A percentile compares a stretch with the other conserved stretches of the same genome.
These are phyloP conservation scores for Amanita pallidorosea DNA, from an alignment of 768 basidiomycete species.

Conservation along the genomic window DNA sequence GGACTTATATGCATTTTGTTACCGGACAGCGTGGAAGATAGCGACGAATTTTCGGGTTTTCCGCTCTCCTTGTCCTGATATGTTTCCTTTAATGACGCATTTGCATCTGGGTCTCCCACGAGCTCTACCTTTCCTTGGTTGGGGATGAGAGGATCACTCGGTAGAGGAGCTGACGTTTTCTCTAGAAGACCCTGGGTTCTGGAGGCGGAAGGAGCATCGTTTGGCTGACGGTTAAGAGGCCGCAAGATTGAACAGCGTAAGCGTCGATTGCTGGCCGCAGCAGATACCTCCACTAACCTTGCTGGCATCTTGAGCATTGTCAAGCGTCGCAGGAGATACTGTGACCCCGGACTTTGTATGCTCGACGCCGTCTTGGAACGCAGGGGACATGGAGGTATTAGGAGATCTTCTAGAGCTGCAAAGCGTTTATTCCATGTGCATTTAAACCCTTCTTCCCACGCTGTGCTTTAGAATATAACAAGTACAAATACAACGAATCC, in stretches of 20 bases:
- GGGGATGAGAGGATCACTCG: background rate
- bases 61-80: conserved; percentile 8
- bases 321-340: background rate
- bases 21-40: conserved; percentile 13
- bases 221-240: background rate
- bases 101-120: background rate
- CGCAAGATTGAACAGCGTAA: background rate
- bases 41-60: conserved; percentile 17
- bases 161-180: background rate
- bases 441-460: conserved; percentile 3
- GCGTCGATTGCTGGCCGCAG: background rate
- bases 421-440: conserved; percentile 2
- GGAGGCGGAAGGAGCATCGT: background rate
- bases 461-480: conserved; percentile 2
- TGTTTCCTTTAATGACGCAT: background rate
- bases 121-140: background rate
- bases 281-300: background rate
- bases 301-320: background rate
- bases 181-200: background rate
- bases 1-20: conserved; percentile 9
- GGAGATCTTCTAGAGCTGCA: background rate
- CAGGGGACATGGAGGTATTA: conserved; percentile 2
- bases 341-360: background rate
- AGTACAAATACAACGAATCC: background rate
- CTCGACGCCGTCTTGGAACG: background rate